Conservation (phyloP, 75 land plant genomes). For the Isoetes taiwanensis region DNA sequence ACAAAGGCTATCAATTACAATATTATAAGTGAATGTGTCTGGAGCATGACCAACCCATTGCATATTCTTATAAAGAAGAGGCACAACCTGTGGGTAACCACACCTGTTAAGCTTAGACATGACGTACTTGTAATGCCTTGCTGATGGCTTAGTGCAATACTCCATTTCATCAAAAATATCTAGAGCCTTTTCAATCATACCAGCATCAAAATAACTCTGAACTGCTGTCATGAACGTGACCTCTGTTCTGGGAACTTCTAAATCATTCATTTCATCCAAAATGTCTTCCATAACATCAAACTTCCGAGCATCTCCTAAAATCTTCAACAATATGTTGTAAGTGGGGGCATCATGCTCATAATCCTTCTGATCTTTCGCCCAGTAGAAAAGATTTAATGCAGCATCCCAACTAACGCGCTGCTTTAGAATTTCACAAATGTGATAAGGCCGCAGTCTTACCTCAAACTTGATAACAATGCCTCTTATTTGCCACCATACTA, state of each 20-base stretch:
- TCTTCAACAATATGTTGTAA: constrained; percentile 7
- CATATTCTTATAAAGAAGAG: constrained; percentile 1
- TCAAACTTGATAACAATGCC: background rate
- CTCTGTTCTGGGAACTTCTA: background rate
- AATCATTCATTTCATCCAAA: background rate
- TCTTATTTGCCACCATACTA: background rate
- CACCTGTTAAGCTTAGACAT: background rate
- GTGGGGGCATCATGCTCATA: background rate
- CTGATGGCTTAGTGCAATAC: background rate
- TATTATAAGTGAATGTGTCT: background rate
- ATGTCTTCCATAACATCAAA: background rate
- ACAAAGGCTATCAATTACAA: background rate
- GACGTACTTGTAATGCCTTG: background rate
- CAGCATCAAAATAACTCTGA: background rate
- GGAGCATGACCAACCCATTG: background rate
- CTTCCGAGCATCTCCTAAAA: background rate
- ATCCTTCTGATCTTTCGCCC: background rate
- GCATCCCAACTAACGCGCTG: background rate
- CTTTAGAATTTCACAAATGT: background rate
- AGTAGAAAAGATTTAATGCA: background rate
- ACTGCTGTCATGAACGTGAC: background rate
- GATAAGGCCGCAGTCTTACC: background rate
- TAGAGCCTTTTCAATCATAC: constrained; percentile 1
- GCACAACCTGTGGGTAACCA: background rate
- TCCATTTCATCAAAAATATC: background rate